Base-by-base conservation (phyloP, 2,329 filamentous ascomycete species). In the Fusarium sp. region DNA sequence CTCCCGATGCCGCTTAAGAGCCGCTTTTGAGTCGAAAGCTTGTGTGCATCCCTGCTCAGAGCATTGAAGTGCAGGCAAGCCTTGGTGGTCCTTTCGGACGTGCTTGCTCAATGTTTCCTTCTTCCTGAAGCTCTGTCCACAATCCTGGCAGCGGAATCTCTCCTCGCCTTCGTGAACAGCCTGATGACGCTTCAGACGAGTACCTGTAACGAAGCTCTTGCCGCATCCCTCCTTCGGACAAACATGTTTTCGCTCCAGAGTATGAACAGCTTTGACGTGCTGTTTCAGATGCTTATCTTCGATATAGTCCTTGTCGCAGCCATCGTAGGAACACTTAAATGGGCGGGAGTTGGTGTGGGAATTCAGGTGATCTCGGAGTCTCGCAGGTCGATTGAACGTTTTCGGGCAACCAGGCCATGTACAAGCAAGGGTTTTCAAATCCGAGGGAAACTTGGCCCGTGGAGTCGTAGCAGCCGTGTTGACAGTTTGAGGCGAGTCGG, bases 281-380 rank as follows among this genome's bases (percentile, higher is more conserved):
- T 94, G 91, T 64, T 91, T 90, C 20, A 98, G 85, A 80, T 98
- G 94, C 74, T 95, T 95, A 71, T 93, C 89, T 67, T 96, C 92
- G 16, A 94, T 87, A 78, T 97, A 98, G 44, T 90, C 87, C 82
- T 97, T 98, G 74, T 89, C 88, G 77, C 95, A 98, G 44, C 82
- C 90, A 8, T 85, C 82, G 67, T 91, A 86, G 4, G 85, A 83
- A 76, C 95, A 98, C 41, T 85, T 84, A 79, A 92, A 97, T 0
- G 94, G 90, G 2, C 94, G 89, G 73, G 95, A 92, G 72, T 95
- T 94, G 56, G 89, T 95, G 79, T 98, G 95, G 2, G 92, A 94
- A 69, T 94, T 88, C 25, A 95, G 82, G 76, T 98, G 95, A 62
- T 93, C 90, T 64, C 91, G 86, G 6, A 98, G 85, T 29, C 93